These are phyloP conservation scores for Agroathelia rolfsii DNA, from an alignment of 1,284 basidiomycete genomes.

Conservation along the genomic window DNA sequence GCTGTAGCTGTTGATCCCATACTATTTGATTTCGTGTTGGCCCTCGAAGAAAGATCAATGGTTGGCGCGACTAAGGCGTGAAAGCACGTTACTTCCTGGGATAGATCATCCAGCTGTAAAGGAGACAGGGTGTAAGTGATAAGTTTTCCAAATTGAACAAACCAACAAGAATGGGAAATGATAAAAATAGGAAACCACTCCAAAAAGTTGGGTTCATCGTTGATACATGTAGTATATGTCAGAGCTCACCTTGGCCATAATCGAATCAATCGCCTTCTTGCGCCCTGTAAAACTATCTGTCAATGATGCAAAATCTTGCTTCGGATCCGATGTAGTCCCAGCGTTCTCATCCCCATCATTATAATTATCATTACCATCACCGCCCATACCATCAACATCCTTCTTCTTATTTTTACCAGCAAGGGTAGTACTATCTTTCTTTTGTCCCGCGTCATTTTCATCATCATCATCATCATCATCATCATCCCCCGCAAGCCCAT, in stretches of 20 bases:
- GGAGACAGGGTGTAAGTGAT: no score
- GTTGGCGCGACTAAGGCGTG: constrained; percentile 45
- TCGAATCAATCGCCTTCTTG: constrained; percentile 53
- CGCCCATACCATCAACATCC: constrained; percentile 17
- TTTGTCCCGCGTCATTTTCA: constrained; percentile 30
- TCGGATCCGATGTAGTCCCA: constrained; percentile 27
- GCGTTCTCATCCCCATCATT: constrained; percentile 23
- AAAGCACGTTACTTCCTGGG: constrained; percentile 46
- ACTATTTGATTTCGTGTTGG: constrained; percentile 24
- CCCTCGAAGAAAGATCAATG: constrained; percentile 31
- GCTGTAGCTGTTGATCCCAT: no score
- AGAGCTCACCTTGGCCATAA: constrained; percentile 56
- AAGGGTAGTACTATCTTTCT: no score
- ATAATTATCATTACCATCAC: constrained; percentile 25
- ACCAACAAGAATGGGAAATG: no score
- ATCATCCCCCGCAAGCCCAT: constrained; percentile 38
- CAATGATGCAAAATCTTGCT: constrained; percentile 56
- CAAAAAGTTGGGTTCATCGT: constrained; percentile 2
- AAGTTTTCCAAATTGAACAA: no score
- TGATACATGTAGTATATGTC: background rate
- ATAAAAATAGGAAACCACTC: constrained; percentile 2
- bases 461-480: constrained; percentile 31
- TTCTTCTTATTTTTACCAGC: no score
- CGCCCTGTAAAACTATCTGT: constrained; percentile 57
- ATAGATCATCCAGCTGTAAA: constrained; percentile 46